Evolutionary conservation across 2,329 filamentous ascomycete genomes (phyloP).

Genomic region (Sporothrix mexicana): DNA sequence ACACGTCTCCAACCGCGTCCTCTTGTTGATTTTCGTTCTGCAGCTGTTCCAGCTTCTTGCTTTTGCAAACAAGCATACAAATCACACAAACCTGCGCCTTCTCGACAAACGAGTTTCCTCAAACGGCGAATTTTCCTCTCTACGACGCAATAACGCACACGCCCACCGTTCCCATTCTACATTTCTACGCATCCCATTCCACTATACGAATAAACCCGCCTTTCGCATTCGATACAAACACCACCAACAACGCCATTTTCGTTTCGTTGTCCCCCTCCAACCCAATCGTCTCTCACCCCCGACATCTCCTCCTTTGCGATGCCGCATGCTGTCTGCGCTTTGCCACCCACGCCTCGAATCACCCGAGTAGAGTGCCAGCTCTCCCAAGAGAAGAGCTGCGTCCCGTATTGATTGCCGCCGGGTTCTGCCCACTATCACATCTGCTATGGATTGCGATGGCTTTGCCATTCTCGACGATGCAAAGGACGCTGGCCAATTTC

Average conservation of each 20-base stretch:
- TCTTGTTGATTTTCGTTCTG: no score
- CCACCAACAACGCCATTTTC: neutral
- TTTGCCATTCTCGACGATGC: constrained; percentile 36
- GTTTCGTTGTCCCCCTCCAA: neutral
- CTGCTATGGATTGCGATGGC: constrained; percentile 40
- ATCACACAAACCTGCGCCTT: no score
- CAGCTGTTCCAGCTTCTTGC: no score
- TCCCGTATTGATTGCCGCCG: no score
- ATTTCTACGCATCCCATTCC: neutral
- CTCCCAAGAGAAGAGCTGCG: neutral
- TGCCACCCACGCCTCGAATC: neutral
- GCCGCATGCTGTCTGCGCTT: neutral
- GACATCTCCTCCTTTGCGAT: neutral
- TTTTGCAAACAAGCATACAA: no score
- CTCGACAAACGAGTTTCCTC: no score
- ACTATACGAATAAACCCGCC: no score
- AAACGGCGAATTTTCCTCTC: no score
- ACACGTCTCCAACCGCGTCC: no score
- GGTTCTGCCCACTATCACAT: neutral
- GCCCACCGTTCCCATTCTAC: neutral
- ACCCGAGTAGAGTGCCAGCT: neutral
- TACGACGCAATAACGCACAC: neutral
- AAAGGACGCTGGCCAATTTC: constrained; percentile 33
- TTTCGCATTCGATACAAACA: no score
- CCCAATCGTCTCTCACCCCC: neutral